A percentile compares a stretch with the other conserved stretches of the same genome.
These are phyloP conservation scores for Trametes cubensis DNA, from an alignment of 768 basidiomycete species.

Conservation along the genomic window DNA sequence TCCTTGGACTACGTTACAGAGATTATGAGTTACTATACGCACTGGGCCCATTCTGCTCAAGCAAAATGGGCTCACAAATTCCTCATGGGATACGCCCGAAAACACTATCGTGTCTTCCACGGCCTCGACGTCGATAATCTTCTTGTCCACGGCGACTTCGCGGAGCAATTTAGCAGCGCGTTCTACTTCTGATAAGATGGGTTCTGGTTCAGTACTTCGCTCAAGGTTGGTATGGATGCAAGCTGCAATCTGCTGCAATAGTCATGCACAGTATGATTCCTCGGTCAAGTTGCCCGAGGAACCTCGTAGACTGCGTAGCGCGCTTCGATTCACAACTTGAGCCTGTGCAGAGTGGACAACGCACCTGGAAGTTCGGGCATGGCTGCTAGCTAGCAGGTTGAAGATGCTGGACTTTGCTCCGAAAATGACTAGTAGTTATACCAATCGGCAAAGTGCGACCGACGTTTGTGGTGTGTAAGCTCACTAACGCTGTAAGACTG, in stretches of 20 bases:
- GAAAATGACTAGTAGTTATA: too few species aligned
- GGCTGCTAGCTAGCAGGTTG: not conserved
- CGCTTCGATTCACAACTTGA: not conserved
- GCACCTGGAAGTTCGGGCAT: constrained; percentile 20
- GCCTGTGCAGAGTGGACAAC: not conserved
- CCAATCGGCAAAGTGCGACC: too few species aligned
- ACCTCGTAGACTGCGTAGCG: not conserved
- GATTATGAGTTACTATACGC: not conserved
- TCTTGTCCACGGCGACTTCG: constrained; percentile 53
- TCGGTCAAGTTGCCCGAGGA: too few species aligned
- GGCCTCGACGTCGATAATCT: constrained; percentile 58
- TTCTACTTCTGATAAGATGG: constrained; percentile 61
- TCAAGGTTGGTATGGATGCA: too few species aligned
- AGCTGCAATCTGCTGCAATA: too few species aligned
- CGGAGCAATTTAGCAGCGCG: constrained; percentile 60
- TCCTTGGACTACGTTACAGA: constrained; percentile 49
- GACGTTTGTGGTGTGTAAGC: too few species aligned
- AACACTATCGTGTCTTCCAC: constrained; percentile 66
- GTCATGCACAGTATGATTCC: not conserved
- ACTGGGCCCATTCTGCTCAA: not conserved
- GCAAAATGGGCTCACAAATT: constrained; percentile 54
- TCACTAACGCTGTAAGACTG: too few species aligned
- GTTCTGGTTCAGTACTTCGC: not conserved
- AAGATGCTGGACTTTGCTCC: not conserved
- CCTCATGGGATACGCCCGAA: constrained; percentile 52